These are phyloP conservation scores for Fusarium guadeloupense DNA, from an alignment of 2,329 filamentous ascomycete species.

Conservation along the genomic window DNA sequence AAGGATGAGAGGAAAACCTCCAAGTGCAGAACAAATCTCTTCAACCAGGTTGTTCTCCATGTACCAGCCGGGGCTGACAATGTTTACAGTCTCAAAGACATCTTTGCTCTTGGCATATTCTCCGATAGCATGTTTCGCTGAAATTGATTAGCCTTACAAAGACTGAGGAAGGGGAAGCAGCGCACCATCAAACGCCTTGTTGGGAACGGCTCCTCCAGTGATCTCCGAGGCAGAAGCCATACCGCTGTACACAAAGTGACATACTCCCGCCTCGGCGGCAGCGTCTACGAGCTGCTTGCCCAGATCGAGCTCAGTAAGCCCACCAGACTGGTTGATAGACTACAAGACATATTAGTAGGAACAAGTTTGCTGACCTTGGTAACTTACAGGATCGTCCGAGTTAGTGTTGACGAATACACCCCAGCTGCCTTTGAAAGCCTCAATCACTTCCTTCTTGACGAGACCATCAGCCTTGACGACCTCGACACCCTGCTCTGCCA, in stretches of 20 bases:
- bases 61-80: constrained; percentile 54
- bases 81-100: constrained; percentile 48
- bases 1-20: constrained; percentile 52
- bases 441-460: constrained; percentile 34
- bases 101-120: constrained; percentile 47
- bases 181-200: constrained; percentile 49
- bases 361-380: not conserved
- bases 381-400: constrained; percentile 44
- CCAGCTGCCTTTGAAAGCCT: constrained; percentile 47
- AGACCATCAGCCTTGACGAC: constrained; percentile 46
- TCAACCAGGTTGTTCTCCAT: constrained; percentile 52
- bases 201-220: constrained; percentile 46
- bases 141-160: not conserved
- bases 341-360: constrained; percentile 13
- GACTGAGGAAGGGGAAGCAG: not conserved
- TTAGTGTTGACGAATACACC: constrained; percentile 49
- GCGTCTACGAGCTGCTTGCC: constrained; percentile 49
- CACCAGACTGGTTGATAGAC: constrained; percentile 39
- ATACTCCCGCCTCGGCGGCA: constrained; percentile 46
- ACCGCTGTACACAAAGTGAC: constrained; percentile 51
- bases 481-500: constrained; percentile 42
- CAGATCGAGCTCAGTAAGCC: constrained; percentile 48
- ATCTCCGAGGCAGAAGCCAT: constrained; percentile 46
- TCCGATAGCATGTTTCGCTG: constrained; percentile 52
- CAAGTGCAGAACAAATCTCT: constrained; percentile 49